phyloP scores from a whole-genome alignment of 331 rosid genomes.

The Saraca asoca region DNA sequence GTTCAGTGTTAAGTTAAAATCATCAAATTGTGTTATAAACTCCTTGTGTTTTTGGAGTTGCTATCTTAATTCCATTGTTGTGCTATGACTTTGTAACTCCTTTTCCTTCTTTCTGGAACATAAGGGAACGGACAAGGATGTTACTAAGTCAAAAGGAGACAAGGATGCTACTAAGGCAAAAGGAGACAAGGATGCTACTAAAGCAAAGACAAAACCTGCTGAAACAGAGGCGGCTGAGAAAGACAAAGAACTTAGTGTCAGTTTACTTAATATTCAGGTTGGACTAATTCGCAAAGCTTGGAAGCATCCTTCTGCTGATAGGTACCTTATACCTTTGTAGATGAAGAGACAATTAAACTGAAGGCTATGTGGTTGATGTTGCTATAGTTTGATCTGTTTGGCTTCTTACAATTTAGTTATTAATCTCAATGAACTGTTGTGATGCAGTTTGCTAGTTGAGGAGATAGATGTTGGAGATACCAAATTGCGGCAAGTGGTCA shows the following conservation, averaged over 20 bases:
- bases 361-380: constrained; percentile 1
- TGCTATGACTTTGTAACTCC: constrained; percentile 9
- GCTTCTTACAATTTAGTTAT: constrained; percentile 12
- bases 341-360: constrained; percentile 16
- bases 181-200: constrained; percentile 55
- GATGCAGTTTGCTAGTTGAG: constrained; percentile 86
- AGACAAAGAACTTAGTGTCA: constrained; percentile 81
- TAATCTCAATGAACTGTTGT: constrained; percentile 28
- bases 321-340: constrained; percentile 47
- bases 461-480: constrained; percentile 95
- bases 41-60: constrained; percentile 25
- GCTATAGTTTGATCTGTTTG: constrained; percentile 25
- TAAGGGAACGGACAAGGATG: constrained; percentile 45
- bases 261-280: constrained; percentile 88
- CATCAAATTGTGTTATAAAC: constrained; percentile 12
- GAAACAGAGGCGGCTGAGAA: constrained; percentile 54
- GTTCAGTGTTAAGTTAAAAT: constrained; percentile 1
- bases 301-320: constrained; percentile 99
- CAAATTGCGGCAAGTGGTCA: constrained; percentile 86
- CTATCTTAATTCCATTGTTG: constrained; percentile 28
- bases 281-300: constrained; percentile 87
- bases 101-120: constrained; percentile 28
- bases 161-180: constrained; percentile 63
- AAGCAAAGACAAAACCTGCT: constrained; percentile 61
- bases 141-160: constrained; percentile 9